Base-by-base conservation (phyloP, 129 eudicot genomes). In the Helianthus tuberosus region DNA sequence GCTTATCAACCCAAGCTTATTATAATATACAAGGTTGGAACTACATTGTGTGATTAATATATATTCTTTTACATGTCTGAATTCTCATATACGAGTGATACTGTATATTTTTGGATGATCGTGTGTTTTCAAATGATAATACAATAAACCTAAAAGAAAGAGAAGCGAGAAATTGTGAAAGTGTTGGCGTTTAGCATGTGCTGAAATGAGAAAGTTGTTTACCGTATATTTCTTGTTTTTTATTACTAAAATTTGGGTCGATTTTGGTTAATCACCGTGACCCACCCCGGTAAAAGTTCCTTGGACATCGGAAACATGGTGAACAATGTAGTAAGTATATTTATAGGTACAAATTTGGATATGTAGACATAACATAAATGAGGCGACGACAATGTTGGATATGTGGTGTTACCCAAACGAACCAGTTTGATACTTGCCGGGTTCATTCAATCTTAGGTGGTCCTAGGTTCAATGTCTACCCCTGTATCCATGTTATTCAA, bases 401-500 rank as follows among this genome's bases (percentile, higher is more conserved):
- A 23, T 61, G 66, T 61, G 66, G 20, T 61, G 46, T 61, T 61
- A 60, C 41, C 10, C 14, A 23, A 58, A 23, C 38, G 36, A 25
- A 58, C 39, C 64, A 13, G 13, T 29, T 35, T 32, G 46, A 61
- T 61, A 41, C 7, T 5, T 61, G 66, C 17, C 46, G 46, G 66
- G 66, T 2, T 35, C 9, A 61, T 27, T 60, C 17, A 60, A 32
- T 29, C 46, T 13, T 11, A 61, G 66, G 82, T 77, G 82, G 76
- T 70, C 77, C 82, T 70, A 25, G 32, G 76, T 23, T 77, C 20
- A 23, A 60, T 51, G 71, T 68, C 64, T 52, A 70, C 80, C 81
- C 69, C n/a, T 64, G 10, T 69, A 68, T 77, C 81, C 57, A 69
- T 77, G 49, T 64, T 55, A 12, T 55, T 39, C 27, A 11, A 61